Percentiles rank a stretch among this genome's conserved stretches.
These are phyloP conservation scores for Mortierella polycephala DNA, from an alignment of 371 early-diverging fungal species.

Conservation along the genomic window DNA sequence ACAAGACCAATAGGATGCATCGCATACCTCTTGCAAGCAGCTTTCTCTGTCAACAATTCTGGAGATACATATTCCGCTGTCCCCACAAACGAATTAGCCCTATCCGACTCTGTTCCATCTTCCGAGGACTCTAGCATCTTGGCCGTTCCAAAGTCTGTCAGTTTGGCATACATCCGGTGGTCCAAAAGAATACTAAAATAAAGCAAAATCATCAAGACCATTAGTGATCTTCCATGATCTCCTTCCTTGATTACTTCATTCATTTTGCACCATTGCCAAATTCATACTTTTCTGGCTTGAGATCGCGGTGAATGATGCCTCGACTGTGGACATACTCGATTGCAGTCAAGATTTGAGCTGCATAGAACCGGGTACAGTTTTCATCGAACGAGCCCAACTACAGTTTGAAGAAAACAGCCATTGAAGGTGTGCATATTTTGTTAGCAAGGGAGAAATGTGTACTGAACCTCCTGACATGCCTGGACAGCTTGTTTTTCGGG, in stretches of 20 bases:
- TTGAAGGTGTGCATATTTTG: too few species aligned
- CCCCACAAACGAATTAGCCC: conserved; percentile 93
- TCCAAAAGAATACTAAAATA: conserved; percentile 80
- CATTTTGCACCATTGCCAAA: neutral
- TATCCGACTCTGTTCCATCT: conserved; percentile 55
- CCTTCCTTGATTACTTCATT: neutral
- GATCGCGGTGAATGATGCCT: conserved; percentile 89
- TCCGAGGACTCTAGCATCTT: conserved; percentile 73
- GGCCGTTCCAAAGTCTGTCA: conserved; percentile 98
- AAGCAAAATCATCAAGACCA: neutral
- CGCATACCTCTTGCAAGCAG: conserved; percentile 72
- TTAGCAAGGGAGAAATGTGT: neutral
- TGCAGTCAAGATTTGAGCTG: conserved; percentile 87
- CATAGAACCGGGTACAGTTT: conserved; percentile 82
- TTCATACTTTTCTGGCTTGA: conserved; percentile 89
- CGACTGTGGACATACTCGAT: conserved; percentile 87
- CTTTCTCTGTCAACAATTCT: conserved; percentile 92
- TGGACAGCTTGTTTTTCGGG: too few species aligned
- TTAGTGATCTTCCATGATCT: neutral
- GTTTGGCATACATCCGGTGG: conserved; percentile 87
- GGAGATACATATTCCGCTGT: conserved; percentile 98
- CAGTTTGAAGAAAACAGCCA: neutral
- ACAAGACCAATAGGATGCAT: neutral
- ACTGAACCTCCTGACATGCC: neutral
- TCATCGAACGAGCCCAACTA: conserved; percentile 79